Conservation (phyloP, 192 early-diverging fungal species). For the Linderina pennispora region DNA sequence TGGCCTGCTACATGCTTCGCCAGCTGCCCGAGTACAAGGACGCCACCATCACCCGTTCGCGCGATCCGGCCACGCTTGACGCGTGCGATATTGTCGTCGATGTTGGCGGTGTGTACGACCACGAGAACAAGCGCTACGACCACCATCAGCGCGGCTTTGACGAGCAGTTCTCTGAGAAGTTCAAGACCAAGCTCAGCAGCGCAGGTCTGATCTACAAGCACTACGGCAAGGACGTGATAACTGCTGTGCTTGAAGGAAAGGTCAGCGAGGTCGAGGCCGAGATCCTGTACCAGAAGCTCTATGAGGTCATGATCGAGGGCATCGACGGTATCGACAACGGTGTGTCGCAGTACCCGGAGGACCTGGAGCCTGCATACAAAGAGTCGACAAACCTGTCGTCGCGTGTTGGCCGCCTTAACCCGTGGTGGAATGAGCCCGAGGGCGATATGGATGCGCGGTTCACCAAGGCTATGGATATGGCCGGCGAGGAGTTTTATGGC, state of each 20-base stretch:
- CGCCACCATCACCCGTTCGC: slow-evolving; percentile 70
- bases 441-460: slow-evolving; percentile 66
- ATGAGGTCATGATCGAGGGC: slow-evolving; percentile 75
- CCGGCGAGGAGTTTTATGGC: slow-evolving; percentile 70
- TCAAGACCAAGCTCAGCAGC: slow-evolving; percentile 83
- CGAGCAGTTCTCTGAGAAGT: slow-evolving; percentile 73
- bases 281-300: slow-evolving; percentile 74
- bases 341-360: slow-evolving; percentile 76
- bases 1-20: slow-evolving; percentile 84
- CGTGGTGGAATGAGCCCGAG: slow-evolving; percentile 90
- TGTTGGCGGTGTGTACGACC: slow-evolving; percentile 90
- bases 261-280: slow-evolving; percentile 53
- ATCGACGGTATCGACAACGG: slow-evolving; percentile 91
- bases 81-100: slow-evolving; percentile 87
- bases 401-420: slow-evolving; percentile 82
- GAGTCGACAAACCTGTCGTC: slow-evolving; percentile 77
- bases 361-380: slow-evolving; percentile 73
- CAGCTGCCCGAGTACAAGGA: slow-evolving; percentile 55
- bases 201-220: slow-evolving; percentile 98
- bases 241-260: slow-evolving; percentile 13
- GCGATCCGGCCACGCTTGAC: slow-evolving; percentile 72
- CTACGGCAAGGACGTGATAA: slow-evolving; percentile 82
- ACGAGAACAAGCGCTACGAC: slow-evolving; percentile 66
- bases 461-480: slow-evolving; percentile 60
- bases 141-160: slow-evolving; percentile 93